Evolutionary conservation across 116 monocot genomes (phyloP).

Genomic region (Papilionanthe hybrid): DNA sequence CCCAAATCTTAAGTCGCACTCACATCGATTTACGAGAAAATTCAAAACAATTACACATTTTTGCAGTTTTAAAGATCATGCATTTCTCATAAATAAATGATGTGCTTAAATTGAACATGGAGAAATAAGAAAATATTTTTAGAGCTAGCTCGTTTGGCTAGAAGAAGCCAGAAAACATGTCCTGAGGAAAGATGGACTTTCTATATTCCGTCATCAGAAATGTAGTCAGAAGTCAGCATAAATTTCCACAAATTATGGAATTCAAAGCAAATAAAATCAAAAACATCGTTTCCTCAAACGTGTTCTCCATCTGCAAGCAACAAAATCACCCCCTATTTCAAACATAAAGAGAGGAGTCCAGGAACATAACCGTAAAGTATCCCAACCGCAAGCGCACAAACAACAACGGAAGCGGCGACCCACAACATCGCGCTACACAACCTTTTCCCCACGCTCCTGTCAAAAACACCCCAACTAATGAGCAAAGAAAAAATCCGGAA

Average conservation of each 20-base stretch:
- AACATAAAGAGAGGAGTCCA: background rate
- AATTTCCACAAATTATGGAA: too few species aligned
- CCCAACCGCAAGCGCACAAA: constrained; percentile 75
- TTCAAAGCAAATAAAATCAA: too few species aligned
- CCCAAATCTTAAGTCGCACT: background rate
- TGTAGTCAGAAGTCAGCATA: too few species aligned
- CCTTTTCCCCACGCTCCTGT: constrained; percentile 74
- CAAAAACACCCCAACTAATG: background rate
- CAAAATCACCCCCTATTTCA: background rate
- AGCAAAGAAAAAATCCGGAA: background rate
- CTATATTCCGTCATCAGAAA: background rate
- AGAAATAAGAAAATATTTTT: background rate
- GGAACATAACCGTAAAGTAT: constrained; percentile 61
- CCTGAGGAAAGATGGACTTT: background rate
- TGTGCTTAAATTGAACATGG: background rate
- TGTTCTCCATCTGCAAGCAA: background rate
- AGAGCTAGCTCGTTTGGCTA: background rate
- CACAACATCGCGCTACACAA: constrained; percentile 59
- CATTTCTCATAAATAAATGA: background rate
- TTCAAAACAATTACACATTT: background rate
- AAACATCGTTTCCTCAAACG: too few species aligned
- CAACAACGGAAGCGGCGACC: constrained; percentile 51
- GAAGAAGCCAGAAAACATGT: background rate
- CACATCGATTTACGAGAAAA: background rate
- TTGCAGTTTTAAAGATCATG: background rate